These are phyloP conservation scores for Pichia sp. DNA, from an alignment of 1,139 yeast species.

Conservation along the genomic window DNA sequence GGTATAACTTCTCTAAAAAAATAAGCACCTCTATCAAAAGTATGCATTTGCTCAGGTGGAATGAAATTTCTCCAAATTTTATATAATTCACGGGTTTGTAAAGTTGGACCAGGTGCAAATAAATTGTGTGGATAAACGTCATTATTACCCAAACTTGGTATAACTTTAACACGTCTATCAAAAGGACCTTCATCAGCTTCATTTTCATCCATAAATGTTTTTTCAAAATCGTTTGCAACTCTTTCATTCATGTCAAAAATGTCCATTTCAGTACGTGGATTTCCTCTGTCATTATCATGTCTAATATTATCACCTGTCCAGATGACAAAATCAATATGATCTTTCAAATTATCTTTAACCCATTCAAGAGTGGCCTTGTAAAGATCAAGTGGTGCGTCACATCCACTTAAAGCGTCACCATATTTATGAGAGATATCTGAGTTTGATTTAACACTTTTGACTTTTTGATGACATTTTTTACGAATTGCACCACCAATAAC, in stretches of 20 bases:
- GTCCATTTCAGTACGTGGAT: slow-evolving; percentile 64
- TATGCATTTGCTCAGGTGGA: slow-evolving; percentile 73
- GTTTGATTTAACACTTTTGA: slow-evolving; percentile 10
- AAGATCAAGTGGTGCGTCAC: slow-evolving; percentile 59
- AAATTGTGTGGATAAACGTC: slow-evolving; percentile 86
- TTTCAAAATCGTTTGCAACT: slow-evolving; percentile 48
- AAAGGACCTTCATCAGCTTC: slow-evolving; percentile 40
- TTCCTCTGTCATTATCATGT: slow-evolving; percentile 71
- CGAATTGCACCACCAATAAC: slow-evolving; percentile 44
- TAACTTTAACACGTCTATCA: slow-evolving; percentile 36
- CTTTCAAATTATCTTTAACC: slow-evolving; percentile 56
- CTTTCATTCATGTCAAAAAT: slow-evolving; percentile 64
- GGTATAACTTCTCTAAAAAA: slow-evolving; percentile 74
- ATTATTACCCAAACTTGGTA: slow-evolving; percentile 77
- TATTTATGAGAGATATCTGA: slow-evolving; percentile 46
- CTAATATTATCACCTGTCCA: slow-evolving; percentile 92
- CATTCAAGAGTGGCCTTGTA: slow-evolving; percentile 61
- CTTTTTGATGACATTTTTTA: slow-evolving; percentile 51
- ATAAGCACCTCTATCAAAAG: slow-evolving; percentile 69
- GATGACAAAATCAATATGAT: slow-evolving; percentile 73
- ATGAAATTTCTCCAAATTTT: slow-evolving; percentile 66
- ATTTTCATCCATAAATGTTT: slow-evolving; percentile 42
- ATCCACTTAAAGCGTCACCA: slow-evolving; percentile 71
- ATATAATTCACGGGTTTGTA: slow-evolving; percentile 71
- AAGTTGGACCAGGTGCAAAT: slow-evolving; percentile 77